These are phyloP conservation scores for Picocystis sp. DNA, from an alignment of 163 green algal species.

Conservation along the genomic window DNA sequence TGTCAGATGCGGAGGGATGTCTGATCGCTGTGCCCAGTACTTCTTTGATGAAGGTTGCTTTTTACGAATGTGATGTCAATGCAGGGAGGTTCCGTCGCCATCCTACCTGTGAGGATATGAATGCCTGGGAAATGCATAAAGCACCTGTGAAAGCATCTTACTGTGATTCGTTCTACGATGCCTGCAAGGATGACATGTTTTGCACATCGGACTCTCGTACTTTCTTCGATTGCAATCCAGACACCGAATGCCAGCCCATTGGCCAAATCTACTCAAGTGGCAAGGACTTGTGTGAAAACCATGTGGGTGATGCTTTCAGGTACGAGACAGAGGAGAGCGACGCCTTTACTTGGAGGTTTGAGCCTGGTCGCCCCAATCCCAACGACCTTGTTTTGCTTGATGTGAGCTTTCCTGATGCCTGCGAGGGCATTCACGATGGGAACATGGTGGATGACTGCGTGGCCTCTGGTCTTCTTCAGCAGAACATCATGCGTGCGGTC, in stretches of 20 bases:
- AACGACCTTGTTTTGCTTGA: too few species aligned
- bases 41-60: slow-evolving; percentile 9
- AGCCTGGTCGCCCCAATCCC: too few species aligned
- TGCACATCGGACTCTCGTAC: not conserved
- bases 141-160: slow-evolving; percentile 21
- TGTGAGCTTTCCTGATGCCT: too few species aligned
- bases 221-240: too few species aligned
- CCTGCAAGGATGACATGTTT: slow-evolving; percentile 21
- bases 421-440: too few species aligned
- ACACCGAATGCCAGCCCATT: too few species aligned
- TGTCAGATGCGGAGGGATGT: too few species aligned
- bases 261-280: slow-evolving; percentile 11
- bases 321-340: slow-evolving; percentile 14
- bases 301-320: slow-evolving; percentile 14
- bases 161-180: slow-evolving; percentile 21
- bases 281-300: slow-evolving; percentile 14
- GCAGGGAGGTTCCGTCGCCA: slow-evolving; percentile 18
- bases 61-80: slow-evolving; percentile 26
- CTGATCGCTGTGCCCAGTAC: too few species aligned
- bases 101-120: slow-evolving; percentile 5
- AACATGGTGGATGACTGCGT: too few species aligned
- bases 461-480: too few species aligned
- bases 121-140: slow-evolving; percentile 12
- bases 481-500: too few species aligned
- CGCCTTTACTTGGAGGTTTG: slow-evolving; percentile 9